Evolutionary conservation across 2,329 filamentous ascomycete species (phyloP), one percentile per base, ranked within the genome.

Genomic region (Paecilomyces formosus): DNA sequence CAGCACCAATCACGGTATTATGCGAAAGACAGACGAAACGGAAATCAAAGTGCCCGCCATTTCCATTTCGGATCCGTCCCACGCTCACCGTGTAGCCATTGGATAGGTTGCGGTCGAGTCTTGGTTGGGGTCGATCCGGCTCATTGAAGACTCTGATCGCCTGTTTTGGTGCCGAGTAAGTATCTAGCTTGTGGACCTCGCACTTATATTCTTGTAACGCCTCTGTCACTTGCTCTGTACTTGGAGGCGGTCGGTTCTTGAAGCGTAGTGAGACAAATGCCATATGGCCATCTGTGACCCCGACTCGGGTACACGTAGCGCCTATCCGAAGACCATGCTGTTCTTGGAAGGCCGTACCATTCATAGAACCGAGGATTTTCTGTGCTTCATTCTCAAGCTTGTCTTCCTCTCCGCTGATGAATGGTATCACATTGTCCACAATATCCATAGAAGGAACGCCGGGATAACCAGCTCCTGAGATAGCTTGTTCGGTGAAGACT

Each of bases 21-120:
- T 97, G 94, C 70, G 90, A 96, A 65, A 97, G 79, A 22, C 92
- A 91, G 62, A 94, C 92, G 75, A 97, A 97, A 74, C 95, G 92
- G 72, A 97, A 84, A 71, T 97, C 94, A 69, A 97, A 97, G 64
- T 96, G 88, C 18, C 90, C 90, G 62, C 87, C 89, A 73, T 66
- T 66, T 90, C 88, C 67, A 96, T 92, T 73, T 93, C 94, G 81
- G 28, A 97, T 84, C 26, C 93, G 84, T 7, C 93, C 93, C 18
- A 97, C 92, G 67, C 89, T 94, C 45, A 97, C 90, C 2, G 92
- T 89, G 71, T 97, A 97, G 0, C 94, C 93, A 55, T 85, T 83
- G 60, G 90, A 87, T 26, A 92, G 84, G 65, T 97, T 89, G 59
- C 93, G 85, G 73, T 97, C 94, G 53, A 97, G 80, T 64, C 94